Percentiles rank a stretch among this genome's conserved stretches.
Conservation (phyloP, 1,284 basidiomycete species). For the Pyrrhoderma lamaoense region DNA sequence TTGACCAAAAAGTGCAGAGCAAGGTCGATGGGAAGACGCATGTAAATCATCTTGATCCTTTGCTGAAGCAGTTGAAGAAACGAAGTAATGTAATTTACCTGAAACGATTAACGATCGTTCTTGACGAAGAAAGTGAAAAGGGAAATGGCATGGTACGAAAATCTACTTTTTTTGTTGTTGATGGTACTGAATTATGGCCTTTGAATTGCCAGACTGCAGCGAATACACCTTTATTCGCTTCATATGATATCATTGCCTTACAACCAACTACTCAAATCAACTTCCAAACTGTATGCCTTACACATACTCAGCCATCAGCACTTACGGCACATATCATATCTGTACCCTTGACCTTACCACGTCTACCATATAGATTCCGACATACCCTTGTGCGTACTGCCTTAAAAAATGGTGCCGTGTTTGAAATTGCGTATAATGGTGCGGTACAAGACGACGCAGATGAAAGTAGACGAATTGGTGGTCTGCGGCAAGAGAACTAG, state of each 20-base stretch:
- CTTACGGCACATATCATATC: constrained; percentile 78
- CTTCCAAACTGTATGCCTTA: constrained; percentile 74
- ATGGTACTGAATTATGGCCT: background rate
- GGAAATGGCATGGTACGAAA: constrained; percentile 63
- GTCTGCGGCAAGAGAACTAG: constrained; percentile 65
- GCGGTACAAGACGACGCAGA: constrained; percentile 56
- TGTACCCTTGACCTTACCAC: constrained; percentile 71
- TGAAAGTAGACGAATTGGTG: constrained; percentile 73
- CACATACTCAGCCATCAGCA: constrained; percentile 71
- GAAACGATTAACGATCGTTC: constrained; percentile 62
- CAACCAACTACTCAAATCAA: constrained; percentile 62
- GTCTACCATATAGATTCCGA: constrained; percentile 75
- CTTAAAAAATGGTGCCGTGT: constrained; percentile 75
- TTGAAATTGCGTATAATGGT: constrained; percentile 75
- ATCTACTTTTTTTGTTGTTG: constrained; percentile 3
- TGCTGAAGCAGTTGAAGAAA: constrained; percentile 46
- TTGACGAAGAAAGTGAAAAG: constrained; percentile 75
- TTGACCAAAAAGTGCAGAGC: constrained; percentile 60
- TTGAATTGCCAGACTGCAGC: constrained; percentile 46
- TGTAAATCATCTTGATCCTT: constrained; percentile 47
- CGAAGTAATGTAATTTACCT: constrained; percentile 53
- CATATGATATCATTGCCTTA: constrained; percentile 74
- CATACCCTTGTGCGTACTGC: constrained; percentile 77
- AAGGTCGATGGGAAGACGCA: constrained; percentile 65
- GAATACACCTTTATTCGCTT: constrained; percentile 45